These are phyloP conservation scores for Inga laurina DNA, from an alignment of 306 rosid species.

Conservation along the genomic window DNA sequence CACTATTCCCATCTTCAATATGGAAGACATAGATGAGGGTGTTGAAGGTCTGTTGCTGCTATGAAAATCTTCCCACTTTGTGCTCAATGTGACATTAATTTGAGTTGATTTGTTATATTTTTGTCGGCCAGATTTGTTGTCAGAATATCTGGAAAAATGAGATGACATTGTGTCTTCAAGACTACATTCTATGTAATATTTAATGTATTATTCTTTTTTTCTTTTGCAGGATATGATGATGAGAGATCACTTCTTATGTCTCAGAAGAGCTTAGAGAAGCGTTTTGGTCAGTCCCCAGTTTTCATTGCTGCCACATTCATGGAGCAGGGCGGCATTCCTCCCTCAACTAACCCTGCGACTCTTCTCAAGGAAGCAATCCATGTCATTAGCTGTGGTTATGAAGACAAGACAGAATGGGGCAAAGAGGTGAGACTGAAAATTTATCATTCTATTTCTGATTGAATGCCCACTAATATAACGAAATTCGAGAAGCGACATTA, in stretches of 20 bases:
- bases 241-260: constrained; percentile 96
- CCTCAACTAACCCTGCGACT: constrained; percentile 93
- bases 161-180: neutral
- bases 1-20: constrained; percentile 91
- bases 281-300: constrained; percentile 99
- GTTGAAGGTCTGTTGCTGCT: constrained; percentile 78
- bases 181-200: neutral
- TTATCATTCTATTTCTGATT: neutral
- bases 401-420: constrained; percentile 99
- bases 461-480: constrained; percentile 2
- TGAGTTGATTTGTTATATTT: neutral
- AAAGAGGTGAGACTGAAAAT: constrained; percentile 70
- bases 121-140: neutral
- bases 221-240: constrained; percentile 73
- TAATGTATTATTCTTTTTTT: neutral
- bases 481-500: constrained; percentile 4
- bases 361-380: constrained; percentile 99
- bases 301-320: constrained; percentile 96
- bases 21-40: constrained; percentile 99
- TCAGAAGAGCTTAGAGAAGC: constrained; percentile 98
- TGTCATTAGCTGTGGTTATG: constrained; percentile 98
- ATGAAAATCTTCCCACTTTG: constrained; percentile 1
- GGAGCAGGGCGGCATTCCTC: constrained; percentile 99
- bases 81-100: neutral
- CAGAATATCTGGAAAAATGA: constrained; percentile 19